Percentiles rank a stretch among this genome's conserved stretches.
These are phyloP conservation scores for Cardamine occulta DNA, from an alignment of 345 rosid genomes.

Conservation along the genomic window DNA sequence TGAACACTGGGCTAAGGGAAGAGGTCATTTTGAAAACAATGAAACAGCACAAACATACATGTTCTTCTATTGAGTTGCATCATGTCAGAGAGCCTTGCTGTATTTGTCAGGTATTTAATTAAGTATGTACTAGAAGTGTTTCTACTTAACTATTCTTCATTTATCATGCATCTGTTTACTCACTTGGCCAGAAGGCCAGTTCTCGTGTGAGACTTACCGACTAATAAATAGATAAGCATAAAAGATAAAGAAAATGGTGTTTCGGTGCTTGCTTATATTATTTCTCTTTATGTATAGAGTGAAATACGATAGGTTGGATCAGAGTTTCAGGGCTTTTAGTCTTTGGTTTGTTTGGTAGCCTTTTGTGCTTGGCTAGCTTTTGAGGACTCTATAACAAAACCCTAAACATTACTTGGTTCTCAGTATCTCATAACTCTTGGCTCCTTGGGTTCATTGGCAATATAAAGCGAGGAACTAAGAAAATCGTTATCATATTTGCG, in stretches of 20 bases:
- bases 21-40: conserved; percentile 62
- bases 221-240: background rate
- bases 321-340: background rate
- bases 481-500: background rate
- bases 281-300: conserved; percentile 4
- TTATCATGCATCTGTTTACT: background rate
- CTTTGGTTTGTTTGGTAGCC: background rate
- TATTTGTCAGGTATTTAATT: conserved; percentile 64
- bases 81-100: conserved; percentile 82
- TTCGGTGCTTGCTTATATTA: background rate
- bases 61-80: conserved; percentile 33
- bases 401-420: conserved; percentile 8
- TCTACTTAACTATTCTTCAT: background rate
- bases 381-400: background rate
- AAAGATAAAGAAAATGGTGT: background rate
- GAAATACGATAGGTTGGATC: background rate
- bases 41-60: conserved; percentile 54
- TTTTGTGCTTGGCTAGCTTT: background rate
- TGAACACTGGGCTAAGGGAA: conserved; percentile 77
- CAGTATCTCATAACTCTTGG: background rate
- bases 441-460: background rate
- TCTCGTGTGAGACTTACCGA: background rate
- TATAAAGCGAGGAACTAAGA: background rate
- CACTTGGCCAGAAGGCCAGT: background rate
- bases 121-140: background rate